Percentiles rank a stretch among this genome's conserved stretches.
Evolutionary conservation across 805 yeast species (phyloP).

Genomic region (Saccharomycopsis babjevae): DNA sequence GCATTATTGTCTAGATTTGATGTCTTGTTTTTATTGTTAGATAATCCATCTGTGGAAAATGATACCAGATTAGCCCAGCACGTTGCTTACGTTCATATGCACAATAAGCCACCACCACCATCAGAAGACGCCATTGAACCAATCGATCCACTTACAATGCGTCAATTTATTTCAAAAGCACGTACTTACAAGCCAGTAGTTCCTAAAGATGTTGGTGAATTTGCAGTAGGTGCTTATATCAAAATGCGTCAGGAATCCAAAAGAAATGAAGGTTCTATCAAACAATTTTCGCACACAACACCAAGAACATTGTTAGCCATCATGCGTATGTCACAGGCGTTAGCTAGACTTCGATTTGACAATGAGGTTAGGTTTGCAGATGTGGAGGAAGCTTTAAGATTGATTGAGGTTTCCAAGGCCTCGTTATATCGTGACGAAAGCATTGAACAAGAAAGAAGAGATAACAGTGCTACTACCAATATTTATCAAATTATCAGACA

Average conservation of each 20-base stretch:
- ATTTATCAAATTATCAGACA: constrained; percentile 63
- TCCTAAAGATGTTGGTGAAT: constrained; percentile 73
- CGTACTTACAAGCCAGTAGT: constrained; percentile 78
- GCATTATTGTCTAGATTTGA: constrained; percentile 94
- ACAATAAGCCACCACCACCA: constrained; percentile 62
- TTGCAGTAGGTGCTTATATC: constrained; percentile 77
- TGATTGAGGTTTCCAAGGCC: constrained; percentile 77
- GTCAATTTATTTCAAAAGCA: constrained; percentile 84
- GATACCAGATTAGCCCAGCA: constrained; percentile 88
- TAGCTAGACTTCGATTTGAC: constrained; percentile 80
- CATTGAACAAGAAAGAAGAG: constrained; percentile 39
- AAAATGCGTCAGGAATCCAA: constrained; percentile 89
- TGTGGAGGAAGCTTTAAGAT: constrained; percentile 91
- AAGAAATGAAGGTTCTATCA: constrained; percentile 60
- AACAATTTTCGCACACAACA: constrained; percentile 83
- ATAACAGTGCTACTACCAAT: constrained; percentile 54
- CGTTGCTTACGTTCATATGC: constrained; percentile 94
- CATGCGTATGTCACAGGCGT: constrained; percentile 86
- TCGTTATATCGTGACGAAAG: constrained; percentile 54
- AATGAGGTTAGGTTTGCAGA: constrained; percentile 62
- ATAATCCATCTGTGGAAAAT: constrained; percentile 65
- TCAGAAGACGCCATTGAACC: constrained; percentile 51
- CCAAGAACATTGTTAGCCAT: constrained; percentile 92
- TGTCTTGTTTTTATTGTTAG: constrained; percentile 75
- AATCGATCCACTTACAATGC: constrained; percentile 64